Base-by-base conservation (phyloP, 2,329 filamentous ascomycete genomes). In the Aspergillus hortae region DNA sequence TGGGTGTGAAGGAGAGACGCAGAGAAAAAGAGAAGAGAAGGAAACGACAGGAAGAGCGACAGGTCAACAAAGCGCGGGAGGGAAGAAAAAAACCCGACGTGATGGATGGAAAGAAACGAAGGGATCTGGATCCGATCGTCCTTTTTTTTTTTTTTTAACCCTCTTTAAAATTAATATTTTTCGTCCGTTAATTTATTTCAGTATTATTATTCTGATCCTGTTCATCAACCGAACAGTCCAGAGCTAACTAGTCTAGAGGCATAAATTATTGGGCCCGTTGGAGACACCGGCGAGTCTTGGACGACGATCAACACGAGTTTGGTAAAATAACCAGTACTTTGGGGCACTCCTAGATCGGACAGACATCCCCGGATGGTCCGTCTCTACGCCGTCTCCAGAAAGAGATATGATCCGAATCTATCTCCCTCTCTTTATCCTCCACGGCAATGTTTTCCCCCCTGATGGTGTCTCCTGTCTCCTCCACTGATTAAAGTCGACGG, bases 41-140 rank as follows among this genome's bases (percentile, higher is more conserved):
- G 33, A 48, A 46, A 21, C n/a, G 12, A n/a, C 14, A 35, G 35
- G 11, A 17, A 14, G 35, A 38, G 12, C 15, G 35, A 38, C 35
- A 38, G 35, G 35, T 38, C 35, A 25, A 35, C 30, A 46, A 47
- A 46, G 51, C 46, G 32, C 14, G 30, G 45, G 40, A 51, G 19
- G 48, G 32, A 36, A 46, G 32, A 36, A 51, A 53, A 45, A 45
- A 51, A 58, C 40, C 27, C 38, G 48, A 51, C 33, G 46, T 25
- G 35, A 33, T 23, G 38, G 46, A 48, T 47, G 36, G 38, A 49
- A 51, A 50, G 38, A 49, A 51, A 50, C 35, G 49, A 56, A 54
- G 44, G 52, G 52, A 55, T 56, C 56, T 57, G 56, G 54, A 55
- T 55, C 44, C 48, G 52, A 57, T 55, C 23, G 23, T 23, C 56